Percentiles rank a stretch among this genome's conserved stretches.
Conservation (phyloP, 2,329 filamentous ascomycete genomes). For the Mollisiaceae sp. region DNA sequence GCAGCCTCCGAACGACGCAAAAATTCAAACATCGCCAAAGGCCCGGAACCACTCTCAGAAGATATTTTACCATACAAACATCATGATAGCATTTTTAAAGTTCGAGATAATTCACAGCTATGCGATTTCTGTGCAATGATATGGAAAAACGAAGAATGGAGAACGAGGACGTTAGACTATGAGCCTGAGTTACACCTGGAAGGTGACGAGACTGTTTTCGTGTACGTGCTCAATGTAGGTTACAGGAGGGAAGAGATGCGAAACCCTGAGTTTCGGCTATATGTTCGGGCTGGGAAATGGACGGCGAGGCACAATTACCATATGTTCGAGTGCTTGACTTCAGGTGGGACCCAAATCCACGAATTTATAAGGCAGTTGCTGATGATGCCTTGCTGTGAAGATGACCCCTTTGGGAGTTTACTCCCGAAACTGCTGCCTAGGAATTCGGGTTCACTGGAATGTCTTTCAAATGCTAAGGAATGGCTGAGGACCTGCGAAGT, state of each 20-base stretch:
- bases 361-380: neutral
- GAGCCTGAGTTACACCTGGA: neutral
- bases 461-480: neutral
- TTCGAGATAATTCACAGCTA: neutral
- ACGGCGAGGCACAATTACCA: neutral
- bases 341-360: neutral
- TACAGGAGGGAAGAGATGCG: neutral
- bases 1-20: neutral
- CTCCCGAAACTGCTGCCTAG: neutral
- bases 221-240: neutral
- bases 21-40: neutral
- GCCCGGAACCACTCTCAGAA: neutral
- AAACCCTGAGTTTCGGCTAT: neutral
- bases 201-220: neutral
- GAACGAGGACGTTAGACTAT: neutral
- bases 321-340: neutral
- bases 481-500: neutral
- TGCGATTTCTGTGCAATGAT: neutral
- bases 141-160: neutral
- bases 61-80: neutral
- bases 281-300: neutral
- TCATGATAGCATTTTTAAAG: neutral
- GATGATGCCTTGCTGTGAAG: neutral
- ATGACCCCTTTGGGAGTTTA: neutral
- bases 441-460: neutral